Evolutionary conservation across 192 early-diverging fungal species (phyloP).

Genomic region (Phycomyces nitens): DNA sequence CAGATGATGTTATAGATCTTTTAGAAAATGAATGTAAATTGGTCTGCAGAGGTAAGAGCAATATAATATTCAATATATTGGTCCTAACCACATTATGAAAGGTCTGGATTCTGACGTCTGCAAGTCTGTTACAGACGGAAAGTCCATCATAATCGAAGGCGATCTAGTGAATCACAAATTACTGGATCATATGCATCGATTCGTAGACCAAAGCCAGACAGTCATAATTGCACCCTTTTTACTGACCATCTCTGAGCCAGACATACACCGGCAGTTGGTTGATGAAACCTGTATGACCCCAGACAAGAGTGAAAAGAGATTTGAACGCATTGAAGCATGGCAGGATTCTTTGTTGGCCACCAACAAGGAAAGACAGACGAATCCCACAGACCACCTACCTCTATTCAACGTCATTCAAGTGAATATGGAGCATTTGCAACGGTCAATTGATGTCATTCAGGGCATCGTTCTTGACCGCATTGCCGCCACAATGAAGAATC

Average conservation of each 20-base stretch:
- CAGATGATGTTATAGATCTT: not conserved
- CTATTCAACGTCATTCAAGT: slow-evolving; percentile 5
- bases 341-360: not conserved
- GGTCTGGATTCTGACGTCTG: slow-evolving; percentile 17
- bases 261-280: slow-evolving; percentile 4
- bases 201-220: not conserved
- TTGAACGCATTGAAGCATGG: slow-evolving; percentile 4
- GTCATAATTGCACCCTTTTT: slow-evolving; percentile 12
- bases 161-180: slow-evolving; percentile 19
- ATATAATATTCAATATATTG: too few species aligned
- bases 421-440: slow-evolving; percentile 2
- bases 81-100: not conserved
- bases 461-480: slow-evolving; percentile 9
- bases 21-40: slow-evolving; percentile 14
- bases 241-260: slow-evolving; percentile 1
- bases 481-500: not conserved
- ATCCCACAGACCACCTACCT: not conserved
- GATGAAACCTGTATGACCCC: not conserved
- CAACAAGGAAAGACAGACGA: not conserved
- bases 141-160: slow-evolving; percentile 31
- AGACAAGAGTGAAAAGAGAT: not conserved
- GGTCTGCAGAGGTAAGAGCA: slow-evolving; percentile 12
- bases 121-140: slow-evolving; percentile 25
- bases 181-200: slow-evolving; percentile 11
- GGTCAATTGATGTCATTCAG: slow-evolving; percentile 10